phyloP scores from a whole-genome alignment of 108 stramenopile species.

The Pseudonitzschia delicatissima region DNA sequence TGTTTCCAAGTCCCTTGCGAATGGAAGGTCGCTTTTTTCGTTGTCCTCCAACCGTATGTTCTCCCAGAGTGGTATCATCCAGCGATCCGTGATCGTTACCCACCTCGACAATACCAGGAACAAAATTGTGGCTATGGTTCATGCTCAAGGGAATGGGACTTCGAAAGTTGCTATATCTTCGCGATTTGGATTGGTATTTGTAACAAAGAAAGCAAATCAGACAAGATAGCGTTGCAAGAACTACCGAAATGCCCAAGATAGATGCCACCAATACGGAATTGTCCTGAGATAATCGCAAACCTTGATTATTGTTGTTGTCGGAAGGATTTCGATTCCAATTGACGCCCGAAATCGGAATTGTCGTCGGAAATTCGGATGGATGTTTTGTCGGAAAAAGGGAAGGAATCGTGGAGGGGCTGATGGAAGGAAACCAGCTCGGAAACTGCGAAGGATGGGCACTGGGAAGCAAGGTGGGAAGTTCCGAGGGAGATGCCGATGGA shows the following conservation, averaged over 20 bases:
- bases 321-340: not conserved
- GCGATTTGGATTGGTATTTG: not conserved
- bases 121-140: not conserved
- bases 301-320: not conserved
- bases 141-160: slow-evolving; percentile 4
- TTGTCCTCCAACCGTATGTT: slow-evolving; percentile 21
- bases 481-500: slow-evolving; percentile 3
- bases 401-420: not conserved
- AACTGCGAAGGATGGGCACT: not conserved
- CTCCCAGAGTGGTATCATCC: slow-evolving; percentile 40
- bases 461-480: not conserved
- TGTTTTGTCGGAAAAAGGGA: not conserved
- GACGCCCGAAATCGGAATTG: not conserved
- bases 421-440: not conserved
- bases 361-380: not conserved
- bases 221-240: slow-evolving; percentile 5
- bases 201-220: slow-evolving; percentile 1
- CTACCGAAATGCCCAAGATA: slow-evolving; percentile 19
- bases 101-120: slow-evolving; percentile 26
- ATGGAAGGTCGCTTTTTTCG: not conserved
- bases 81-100: slow-evolving; percentile 32
- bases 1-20: slow-evolving; percentile 7
- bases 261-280: slow-evolving; percentile 17
- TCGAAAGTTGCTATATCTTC: slow-evolving; percentile 1
- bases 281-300: too few species aligned